phyloP scores from a whole-genome alignment of 2,329 filamentous ascomycete genomes.

The Phialophora expanda region DNA sequence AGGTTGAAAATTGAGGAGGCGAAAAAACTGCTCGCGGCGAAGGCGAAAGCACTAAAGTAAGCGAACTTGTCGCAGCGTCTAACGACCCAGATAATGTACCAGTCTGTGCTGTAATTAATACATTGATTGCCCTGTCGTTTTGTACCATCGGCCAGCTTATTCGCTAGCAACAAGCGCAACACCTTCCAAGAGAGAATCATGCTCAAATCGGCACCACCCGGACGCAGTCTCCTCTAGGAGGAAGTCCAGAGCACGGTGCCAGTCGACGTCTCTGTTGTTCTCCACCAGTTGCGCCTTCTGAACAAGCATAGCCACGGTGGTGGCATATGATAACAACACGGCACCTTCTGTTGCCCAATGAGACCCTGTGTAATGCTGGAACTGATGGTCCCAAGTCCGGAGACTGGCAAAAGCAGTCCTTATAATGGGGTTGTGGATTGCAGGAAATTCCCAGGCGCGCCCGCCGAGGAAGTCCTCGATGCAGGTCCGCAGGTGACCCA shows the following conservation, averaged over 20 bases:
- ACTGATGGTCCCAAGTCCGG: neutral
- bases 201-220: neutral
- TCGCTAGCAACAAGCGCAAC: neutral
- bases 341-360: neutral
- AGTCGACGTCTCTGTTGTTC: neutral
- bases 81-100: neutral
- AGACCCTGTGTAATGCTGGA: neutral
- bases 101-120: neutral
- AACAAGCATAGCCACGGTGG: slow-evolving; percentile 3
- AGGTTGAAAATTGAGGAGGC: neutral
- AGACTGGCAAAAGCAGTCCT: neutral
- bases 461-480: neutral
- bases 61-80: neutral
- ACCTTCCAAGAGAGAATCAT: neutral
- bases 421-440: neutral
- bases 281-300: neutral
- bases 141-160: neutral
- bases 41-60: neutral
- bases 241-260: neutral
- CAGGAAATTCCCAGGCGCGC: too few species aligned
- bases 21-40: neutral
- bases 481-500: neutral
- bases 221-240: neutral
- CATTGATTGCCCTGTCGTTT: neutral
- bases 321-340: neutral